Conservation (phyloP, 2,329 filamentous ascomycete species). For the Meredithiella fracta region DNA sequence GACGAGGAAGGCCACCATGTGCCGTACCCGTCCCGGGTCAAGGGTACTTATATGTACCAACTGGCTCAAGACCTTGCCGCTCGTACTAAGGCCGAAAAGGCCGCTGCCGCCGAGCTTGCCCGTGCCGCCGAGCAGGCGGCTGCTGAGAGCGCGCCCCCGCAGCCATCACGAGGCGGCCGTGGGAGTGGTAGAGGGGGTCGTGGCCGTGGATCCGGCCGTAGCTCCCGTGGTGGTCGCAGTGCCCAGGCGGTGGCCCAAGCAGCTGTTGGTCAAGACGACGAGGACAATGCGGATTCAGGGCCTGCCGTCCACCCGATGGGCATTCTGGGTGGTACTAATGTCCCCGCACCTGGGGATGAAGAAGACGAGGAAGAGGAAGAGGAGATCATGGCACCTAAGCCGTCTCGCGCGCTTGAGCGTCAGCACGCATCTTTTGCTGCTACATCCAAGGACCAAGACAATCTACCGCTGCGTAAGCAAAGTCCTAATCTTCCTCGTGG, state of each 20-base stretch:
- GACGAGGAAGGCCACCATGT: conserved; percentile 26
- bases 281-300: conserved; percentile 12
- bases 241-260: conserved; percentile 16
- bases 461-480: conserved; percentile 22
- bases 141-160: neutral
- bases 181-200: conserved; percentile 19
- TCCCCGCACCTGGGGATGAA: conserved; percentile 13
- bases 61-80: conserved; percentile 21
- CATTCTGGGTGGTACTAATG: conserved; percentile 19
- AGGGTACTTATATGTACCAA: conserved; percentile 28
- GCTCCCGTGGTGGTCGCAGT: conserved; percentile 16
- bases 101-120: conserved; percentile 16
- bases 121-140: conserved; percentile 9
- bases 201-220: conserved; percentile 28
- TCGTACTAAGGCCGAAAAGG: conserved; percentile 22
- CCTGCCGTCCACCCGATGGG: conserved; percentile 18
- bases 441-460: conserved; percentile 11
- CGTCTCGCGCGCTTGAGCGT: too few species aligned
- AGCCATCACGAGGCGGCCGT: conserved; percentile 12
- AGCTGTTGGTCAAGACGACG: conserved; percentile 11
- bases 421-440: neutral
- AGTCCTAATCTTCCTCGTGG: conserved; percentile 25
- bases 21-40: conserved; percentile 29
- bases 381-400: neutral
- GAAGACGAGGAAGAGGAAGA: conserved; percentile 11